phyloP scores from a whole-genome alignment of 495 filamentous ascomycete genomes.

The Aspergillus affinis region DNA sequence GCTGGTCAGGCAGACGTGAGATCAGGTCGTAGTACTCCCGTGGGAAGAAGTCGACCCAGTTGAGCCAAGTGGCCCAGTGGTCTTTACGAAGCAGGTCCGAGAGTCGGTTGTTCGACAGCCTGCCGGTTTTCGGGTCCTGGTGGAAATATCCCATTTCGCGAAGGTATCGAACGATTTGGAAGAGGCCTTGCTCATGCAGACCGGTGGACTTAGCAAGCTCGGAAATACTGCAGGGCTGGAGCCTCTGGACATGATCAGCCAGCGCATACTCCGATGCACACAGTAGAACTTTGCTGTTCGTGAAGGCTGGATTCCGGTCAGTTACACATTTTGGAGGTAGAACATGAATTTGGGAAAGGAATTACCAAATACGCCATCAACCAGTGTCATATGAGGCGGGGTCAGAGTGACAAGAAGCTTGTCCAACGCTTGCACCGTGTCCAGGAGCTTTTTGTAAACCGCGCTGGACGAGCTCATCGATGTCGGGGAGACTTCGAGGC shows the following conservation, averaged over 20 bases:
- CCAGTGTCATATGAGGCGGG: neutral
- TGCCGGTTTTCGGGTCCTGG: neutral
- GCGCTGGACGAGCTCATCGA: neutral
- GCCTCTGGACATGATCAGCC: neutral
- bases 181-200: neutral
- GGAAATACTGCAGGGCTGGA: neutral
- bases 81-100: neutral
- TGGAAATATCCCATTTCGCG: neutral
- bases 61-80: conserved; percentile 1
- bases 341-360: neutral
- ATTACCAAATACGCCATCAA: neutral
- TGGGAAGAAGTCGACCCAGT: conserved; percentile 4
- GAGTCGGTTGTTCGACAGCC: neutral
- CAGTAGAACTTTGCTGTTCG: neutral
- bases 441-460: neutral
- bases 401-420: neutral
- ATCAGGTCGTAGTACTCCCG: conserved; percentile 7
- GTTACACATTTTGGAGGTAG: neutral
- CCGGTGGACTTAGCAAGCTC: neutral
- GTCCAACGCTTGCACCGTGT: neutral
- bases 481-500: neutral
- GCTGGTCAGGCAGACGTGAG: conserved; percentile 1
- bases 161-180: neutral
- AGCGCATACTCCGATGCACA: neutral
- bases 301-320: neutral